Conservation (phyloP, 495 filamentous ascomycete species). For the Penicillium coprophilum region DNA sequence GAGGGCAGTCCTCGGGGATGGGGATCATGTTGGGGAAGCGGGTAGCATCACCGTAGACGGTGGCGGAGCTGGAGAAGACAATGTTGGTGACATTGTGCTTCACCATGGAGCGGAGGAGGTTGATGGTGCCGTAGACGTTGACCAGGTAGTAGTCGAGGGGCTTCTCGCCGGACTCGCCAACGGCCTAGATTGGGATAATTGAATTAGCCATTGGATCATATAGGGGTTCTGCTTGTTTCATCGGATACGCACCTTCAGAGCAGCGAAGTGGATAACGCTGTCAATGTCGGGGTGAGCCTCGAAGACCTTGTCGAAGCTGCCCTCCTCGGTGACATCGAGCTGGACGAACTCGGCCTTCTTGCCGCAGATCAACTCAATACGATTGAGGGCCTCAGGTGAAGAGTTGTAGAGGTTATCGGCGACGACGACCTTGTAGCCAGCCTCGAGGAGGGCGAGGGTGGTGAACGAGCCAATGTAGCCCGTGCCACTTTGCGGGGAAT, state of each 20-base stretch:
- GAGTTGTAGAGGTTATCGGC: constrained; percentile 97
- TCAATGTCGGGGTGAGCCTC: constrained; percentile 87
- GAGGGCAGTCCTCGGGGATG: constrained; percentile 94
- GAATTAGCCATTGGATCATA: background rate
- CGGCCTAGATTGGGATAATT: constrained; percentile 59
- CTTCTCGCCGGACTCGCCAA: constrained; percentile 93
- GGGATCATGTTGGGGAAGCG: constrained; percentile 97
- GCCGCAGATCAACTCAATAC: constrained; percentile 89
- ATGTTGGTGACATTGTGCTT: constrained; percentile 90
- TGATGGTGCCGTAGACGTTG: constrained; percentile 92
- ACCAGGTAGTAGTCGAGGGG: constrained; percentile 96
- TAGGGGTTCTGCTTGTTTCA: background rate
- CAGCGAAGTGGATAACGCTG: constrained; percentile 98
- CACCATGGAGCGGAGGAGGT: constrained; percentile 83
- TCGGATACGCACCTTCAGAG: constrained; percentile 74
- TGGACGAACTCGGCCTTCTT: constrained; percentile 85
- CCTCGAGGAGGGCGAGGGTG: constrained; percentile 82
- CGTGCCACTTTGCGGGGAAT: constrained; percentile 66
- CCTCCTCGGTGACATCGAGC: constrained; percentile 83
- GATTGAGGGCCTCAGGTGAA: constrained; percentile 80
- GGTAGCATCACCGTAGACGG: constrained; percentile 97
- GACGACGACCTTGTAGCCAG: constrained; percentile 94
- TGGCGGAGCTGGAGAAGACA: constrained; percentile 95
- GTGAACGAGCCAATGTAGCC: constrained; percentile 99
- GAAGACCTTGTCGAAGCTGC: constrained; percentile 83